Percentiles rank a stretch among this genome's conserved stretches.
phyloP scores from a whole-genome alignment of 2,329 filamentous ascomycete species.

The Fusarium mangiferae region DNA sequence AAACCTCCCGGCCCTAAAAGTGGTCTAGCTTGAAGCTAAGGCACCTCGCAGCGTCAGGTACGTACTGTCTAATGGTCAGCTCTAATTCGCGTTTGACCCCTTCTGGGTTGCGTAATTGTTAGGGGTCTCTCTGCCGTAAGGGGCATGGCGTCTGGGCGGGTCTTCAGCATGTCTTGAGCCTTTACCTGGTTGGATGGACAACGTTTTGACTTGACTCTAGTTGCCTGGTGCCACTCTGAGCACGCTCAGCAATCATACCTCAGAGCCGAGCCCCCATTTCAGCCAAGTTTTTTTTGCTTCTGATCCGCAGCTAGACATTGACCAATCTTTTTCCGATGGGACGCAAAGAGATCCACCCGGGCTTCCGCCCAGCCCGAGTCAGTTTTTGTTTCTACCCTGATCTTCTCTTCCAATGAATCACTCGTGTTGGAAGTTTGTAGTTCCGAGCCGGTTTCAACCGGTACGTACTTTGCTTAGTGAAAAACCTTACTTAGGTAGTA shows the following conservation, averaged over 20 bases:
- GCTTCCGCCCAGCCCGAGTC: conserved; percentile 32
- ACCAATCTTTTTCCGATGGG: conserved; percentile 16
- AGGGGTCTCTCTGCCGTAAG: conserved; percentile 32
- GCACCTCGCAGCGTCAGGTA: conserved; percentile 25
- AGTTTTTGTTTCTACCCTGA: conserved; percentile 16
- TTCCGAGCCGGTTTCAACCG: conserved; percentile 6
- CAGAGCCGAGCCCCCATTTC: conserved; percentile 19
- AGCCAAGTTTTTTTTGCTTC: conserved; percentile 22
- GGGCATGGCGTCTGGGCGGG: conserved; percentile 25
- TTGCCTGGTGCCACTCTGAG: conserved; percentile 34
- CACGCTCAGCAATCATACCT: background rate
- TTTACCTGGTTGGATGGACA: conserved; percentile 42
- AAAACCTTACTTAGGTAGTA: background rate
- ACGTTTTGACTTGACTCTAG: conserved; percentile 29
- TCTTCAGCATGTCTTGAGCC: conserved; percentile 22
- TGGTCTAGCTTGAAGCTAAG: conserved; percentile 37
- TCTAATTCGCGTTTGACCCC: conserved; percentile 31
- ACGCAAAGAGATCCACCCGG: conserved; percentile 17
- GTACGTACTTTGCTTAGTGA: background rate
- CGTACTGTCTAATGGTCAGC: conserved; percentile 29
- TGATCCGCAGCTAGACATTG: conserved; percentile 25
- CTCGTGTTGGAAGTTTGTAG: conserved; percentile 16
- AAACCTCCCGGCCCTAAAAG: conserved; percentile 41
- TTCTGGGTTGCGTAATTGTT: conserved; percentile 39
- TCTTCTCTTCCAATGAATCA: background rate